These are phyloP conservation scores for Microbotryum scabiosae DNA, from an alignment of 1,284 basidiomycete species.

Conservation along the genomic window DNA sequence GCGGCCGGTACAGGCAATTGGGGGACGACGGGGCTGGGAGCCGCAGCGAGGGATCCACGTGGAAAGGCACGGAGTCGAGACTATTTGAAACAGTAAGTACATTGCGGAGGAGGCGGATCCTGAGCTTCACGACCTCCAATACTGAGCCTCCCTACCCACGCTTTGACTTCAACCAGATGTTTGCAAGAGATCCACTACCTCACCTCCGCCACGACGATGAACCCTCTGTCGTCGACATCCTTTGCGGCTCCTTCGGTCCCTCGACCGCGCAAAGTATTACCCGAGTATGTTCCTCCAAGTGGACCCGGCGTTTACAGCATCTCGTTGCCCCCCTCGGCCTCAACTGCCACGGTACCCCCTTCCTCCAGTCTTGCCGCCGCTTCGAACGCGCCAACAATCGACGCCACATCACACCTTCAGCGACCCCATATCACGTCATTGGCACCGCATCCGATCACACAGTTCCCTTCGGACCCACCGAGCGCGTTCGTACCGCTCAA, in stretches of 20 bases:
- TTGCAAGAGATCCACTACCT: conserved; percentile 96
- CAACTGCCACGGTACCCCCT: background rate
- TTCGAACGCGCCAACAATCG: background rate
- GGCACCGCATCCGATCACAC: conserved; percentile 1
- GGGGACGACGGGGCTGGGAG: conserved; percentile 13
- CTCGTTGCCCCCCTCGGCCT: background rate
- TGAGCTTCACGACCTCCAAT: background rate
- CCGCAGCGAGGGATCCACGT: conserved; percentile 77
- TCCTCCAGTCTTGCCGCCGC: background rate
- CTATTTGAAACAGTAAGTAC: conserved; percentile 85
- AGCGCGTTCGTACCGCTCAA: conserved; percentile 21
- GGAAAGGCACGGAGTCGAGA: conserved; percentile 88
- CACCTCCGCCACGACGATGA: conserved; percentile 91
- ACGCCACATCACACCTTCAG: background rate
- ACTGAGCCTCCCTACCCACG: background rate
- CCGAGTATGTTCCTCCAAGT: conserved; percentile 19
- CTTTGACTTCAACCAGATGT: conserved; percentile 51
- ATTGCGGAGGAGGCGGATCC: background rate
- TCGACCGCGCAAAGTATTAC: conserved; percentile 33
- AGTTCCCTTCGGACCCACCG: conserved; percentile 15
- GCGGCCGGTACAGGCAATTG: background rate
- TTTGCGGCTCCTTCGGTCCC: conserved; percentile 31
- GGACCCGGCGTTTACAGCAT: too few relatives aligned
- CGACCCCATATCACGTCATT: background rate
- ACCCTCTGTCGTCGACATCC: conserved; percentile 62